Base-by-base conservation (phyloP, 306 rosid genomes). In the Sindora glabra region DNA sequence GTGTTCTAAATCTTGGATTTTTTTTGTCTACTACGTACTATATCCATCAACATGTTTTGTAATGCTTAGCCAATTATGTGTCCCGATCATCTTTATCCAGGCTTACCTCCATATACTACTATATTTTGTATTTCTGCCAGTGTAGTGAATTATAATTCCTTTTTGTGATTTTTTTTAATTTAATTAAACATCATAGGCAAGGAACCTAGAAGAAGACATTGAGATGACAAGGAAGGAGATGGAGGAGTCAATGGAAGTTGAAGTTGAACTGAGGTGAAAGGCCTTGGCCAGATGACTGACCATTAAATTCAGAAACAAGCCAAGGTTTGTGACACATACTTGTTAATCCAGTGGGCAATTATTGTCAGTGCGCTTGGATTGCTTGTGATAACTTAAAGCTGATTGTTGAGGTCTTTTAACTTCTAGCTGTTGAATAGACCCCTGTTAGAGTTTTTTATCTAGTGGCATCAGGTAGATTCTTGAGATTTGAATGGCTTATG, bases 301-400 rank as follows among this genome's bases (percentile, higher is more conserved):
- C 96, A 92, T 86, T 89, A 89, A 76, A 92, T 92, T 73, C 94
- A 82, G 66, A 92, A 82, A 76, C 99, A 92, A 80, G 76, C 94
- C 36, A 90, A 92, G 99, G 99, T 86, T 56, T 52, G 75, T 55
- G 63, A 56, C 75, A 46, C 49, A 30, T 46, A 32, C 37, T 37
- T 65, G 59, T 15, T 57, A 44, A 41, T 15, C 5, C 50, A 32
- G n/a, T 62, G 46, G 26, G 25, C 23, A 21, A 45, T 18, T 59
- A 68, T 30, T 24, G 40, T 29, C 5, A 29, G 8, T 9, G 8
- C 8, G 34, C 34, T 4, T 29, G 34, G 34, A n/a, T n/a, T n/a
- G n/a, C n/a, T n/a, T n/a, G 34, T 29, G 34, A 29, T 29, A 29
- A 29, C 8, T 1, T 29, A 29, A n/a, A n/a, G n/a, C n/a, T n/a